Base-by-base conservation (phyloP, 2,329 filamentous ascomycete genomes). In the Scleromitrula shiraiana region DNA sequence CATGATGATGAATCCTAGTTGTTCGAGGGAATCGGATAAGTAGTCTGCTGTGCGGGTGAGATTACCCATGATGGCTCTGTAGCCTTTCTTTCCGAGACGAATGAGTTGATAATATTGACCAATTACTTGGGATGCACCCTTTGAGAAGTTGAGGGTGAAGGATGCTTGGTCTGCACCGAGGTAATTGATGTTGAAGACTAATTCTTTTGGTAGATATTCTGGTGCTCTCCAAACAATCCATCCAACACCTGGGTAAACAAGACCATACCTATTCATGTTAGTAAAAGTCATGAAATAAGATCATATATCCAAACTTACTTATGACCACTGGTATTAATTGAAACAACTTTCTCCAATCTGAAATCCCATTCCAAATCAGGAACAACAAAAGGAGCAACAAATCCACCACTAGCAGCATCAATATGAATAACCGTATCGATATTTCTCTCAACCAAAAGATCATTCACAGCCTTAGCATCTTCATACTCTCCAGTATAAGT, bases 161-260 rank as follows among this genome's bases (percentile, higher is more conserved):
- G 88, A 95, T 2, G 89, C 85, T 66, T 97, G 91, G 64, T 96
- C 88, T 9, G 91, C 90, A 41, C 91, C 91, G 5, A 96, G 83
- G 70, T 97, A 97, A 76, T 96, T 96, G 77, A 97, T 96, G 76
- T 95, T 96, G 79, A 97, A 97, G 60, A 97, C 88, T 19, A 96
- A 82, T 62, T 96, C 90, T 64, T 64, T 77, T 7, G 91, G 91
- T 2, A 95, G 77, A 68, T 76, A 93, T 65, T 93, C 83, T 42
- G 87, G 78, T 32, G 81, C 78, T 40, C 90, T 81, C 89, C 90
- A 96, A 56, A 96, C 74, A 9, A 91, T 82, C 91, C 91, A 97
- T 50, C 91, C 91, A 12, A 97, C 87, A 65, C 91, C 90, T 0
- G 90, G 90, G 64, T 96, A 95, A 41, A 94, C 75, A 17, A 80